phyloP scores from a whole-genome alignment of 2,329 filamentous ascomycete genomes.

The Aspergillus tamarii region DNA sequence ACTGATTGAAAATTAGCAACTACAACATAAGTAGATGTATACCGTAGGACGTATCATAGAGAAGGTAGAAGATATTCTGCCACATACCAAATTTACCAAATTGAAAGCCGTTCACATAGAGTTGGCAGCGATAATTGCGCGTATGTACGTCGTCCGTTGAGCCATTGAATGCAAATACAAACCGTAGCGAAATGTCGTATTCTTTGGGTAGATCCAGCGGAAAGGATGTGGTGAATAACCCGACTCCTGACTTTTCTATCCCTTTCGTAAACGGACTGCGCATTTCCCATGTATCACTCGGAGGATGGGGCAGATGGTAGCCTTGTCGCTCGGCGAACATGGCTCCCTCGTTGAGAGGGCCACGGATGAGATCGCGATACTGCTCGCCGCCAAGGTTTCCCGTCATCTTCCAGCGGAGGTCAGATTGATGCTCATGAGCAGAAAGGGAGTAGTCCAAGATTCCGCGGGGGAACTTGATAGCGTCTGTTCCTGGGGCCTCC shows the following conservation, averaged over 20 bases:
- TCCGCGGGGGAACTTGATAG: constrained; percentile 54
- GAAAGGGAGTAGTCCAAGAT: constrained; percentile 50
- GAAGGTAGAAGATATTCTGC: background rate
- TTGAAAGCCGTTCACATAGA: constrained; percentile 58
- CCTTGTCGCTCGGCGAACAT: constrained; percentile 57
- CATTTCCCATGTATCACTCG: background rate
- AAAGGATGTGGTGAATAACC: constrained; percentile 54
- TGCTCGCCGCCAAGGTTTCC: constrained; percentile 59
- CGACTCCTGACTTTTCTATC: constrained; percentile 48
- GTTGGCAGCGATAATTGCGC: constrained; percentile 41
- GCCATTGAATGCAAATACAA: constrained; percentile 44
- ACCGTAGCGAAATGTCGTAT: constrained; percentile 57
- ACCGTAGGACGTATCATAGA: background rate
- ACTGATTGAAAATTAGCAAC: constrained; percentile 28
- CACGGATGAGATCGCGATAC: constrained; percentile 52
- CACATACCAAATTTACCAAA: constrained; percentile 52
- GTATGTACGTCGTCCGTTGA: background rate
- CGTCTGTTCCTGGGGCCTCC: constrained; percentile 32
- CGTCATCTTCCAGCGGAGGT: constrained; percentile 55
- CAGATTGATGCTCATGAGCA: constrained; percentile 29
- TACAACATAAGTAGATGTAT: background rate
- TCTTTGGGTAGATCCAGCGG: constrained; percentile 51
- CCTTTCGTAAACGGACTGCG: constrained; percentile 34
- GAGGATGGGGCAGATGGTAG: constrained; percentile 51
- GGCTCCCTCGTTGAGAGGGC: constrained; percentile 59